Evolutionary conservation across 306 rosid species (phyloP), one percentile per base, ranked within the genome.

Genomic region (Acmispon strigosus): DNA sequence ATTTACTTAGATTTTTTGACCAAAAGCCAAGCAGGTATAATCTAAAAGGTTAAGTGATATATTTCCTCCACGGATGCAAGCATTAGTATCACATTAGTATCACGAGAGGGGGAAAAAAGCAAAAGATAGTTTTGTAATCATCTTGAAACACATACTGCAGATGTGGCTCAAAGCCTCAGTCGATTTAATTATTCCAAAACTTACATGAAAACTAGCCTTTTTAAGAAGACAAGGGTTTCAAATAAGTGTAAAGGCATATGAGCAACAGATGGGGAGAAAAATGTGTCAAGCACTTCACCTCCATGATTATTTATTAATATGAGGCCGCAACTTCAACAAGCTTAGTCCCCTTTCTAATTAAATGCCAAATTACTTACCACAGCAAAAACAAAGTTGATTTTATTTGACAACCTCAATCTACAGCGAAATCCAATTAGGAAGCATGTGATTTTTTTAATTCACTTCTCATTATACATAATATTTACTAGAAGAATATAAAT

Each of bases 331-430:
- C 37, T 70, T 55, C 54, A 18, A 51, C 14, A 70, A 27, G 59
- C 18, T 66, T 61, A 66, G 39, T 11, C 73, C 71, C 62, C 12
- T 53, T 50, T 70, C 61, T 19, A 61, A 51, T 70, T 39, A 59
- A 66, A 42, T 20, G 64, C 29, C 14, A 44, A 32, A 43, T 44
- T 12, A 52, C 53, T 44, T 24, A 45, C 41, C 20, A 45, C 22
- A 15, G 67, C 56, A 52, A 39, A 13, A 71, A 44, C 47, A 39
- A 39, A 52, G 60, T 81, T 18, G 7, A 72, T 76, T 80, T 50
- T n/a, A 18, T 55, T 42, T 51, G 52, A 34, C 43, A 39, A 52
- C 59, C 36, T 43, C 42, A 57, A 44, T 69, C 45, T 37, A 36
- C 13, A 0, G 22, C 36, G 55, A 19, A 62, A 69, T 55, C 73